Percentiles rank a stretch among this genome's conserved stretches.
Evolutionary conservation across 768 basidiomycete genomes (phyloP).

Genomic region (Suillus clintonianus): DNA sequence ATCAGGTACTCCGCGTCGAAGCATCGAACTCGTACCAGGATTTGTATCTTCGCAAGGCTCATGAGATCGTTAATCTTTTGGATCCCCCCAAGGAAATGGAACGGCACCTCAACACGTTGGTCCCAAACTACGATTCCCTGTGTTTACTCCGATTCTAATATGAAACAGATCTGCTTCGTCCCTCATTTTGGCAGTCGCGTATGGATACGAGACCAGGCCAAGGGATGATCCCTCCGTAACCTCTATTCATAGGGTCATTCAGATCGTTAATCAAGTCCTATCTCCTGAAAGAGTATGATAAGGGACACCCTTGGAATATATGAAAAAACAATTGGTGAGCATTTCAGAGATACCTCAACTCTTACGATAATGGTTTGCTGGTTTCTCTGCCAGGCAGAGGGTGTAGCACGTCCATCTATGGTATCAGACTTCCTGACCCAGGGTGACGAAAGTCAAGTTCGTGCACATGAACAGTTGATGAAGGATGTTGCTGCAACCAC

Average conservation of each 20-base stretch:
- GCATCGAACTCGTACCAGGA: neutral
- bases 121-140: neutral
- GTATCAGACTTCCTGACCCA: neutral
- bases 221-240: neutral
- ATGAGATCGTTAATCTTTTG: neutral
- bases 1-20: neutral
- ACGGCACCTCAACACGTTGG: neutral
- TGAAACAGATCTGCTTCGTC: neutral
- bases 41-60: constrained; percentile 1
- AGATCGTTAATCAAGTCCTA: neutral
- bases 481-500: neutral
- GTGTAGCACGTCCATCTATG: neutral
- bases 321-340: neutral
- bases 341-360: neutral
- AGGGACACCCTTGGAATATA: neutral
- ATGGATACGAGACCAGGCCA: neutral
- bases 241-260: neutral
- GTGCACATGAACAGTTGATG: neutral
- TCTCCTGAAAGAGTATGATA: neutral
- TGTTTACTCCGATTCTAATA: neutral
- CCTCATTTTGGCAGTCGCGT: neutral
- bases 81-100: neutral
- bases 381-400: neutral
- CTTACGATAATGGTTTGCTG: neutral
- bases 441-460: neutral